Base-by-base conservation (phyloP, 768 basidiomycete species). In the Lactarius indigo region DNA sequence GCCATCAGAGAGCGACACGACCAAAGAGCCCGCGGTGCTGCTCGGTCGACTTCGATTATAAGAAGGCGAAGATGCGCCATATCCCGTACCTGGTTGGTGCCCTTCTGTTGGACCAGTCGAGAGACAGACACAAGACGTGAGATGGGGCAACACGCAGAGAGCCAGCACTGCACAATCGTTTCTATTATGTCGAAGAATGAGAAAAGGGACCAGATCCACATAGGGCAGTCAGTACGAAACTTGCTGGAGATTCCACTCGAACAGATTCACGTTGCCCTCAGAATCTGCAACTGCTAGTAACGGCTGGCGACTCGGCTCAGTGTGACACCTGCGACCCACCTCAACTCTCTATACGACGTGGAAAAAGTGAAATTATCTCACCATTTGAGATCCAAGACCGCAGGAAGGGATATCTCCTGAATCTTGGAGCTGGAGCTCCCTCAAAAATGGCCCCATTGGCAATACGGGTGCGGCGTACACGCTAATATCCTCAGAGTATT, bases 301-400 rank as follows among this genome's bases (percentile, higher is more conserved):
- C 0, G 89, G 81, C 20, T 75, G 69, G 5, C 73, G 74, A 4
- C 79, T 73, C 3, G 74, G 61, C 12, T 77, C 77, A 73, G 79
- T 78, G 75, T 89, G 87, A 71, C 86, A 88, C 90, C 88, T 90
- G 70, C 50, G 57, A 39, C 62, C 31, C 47, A 30, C 50, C 30
- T 57, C 63, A 58, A 57, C 44, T 52, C 7, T 59, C 59, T 15
- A 52, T 26, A 28, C 26, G 13, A 26, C 42, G 18, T 23, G 26
- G 37, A n/a, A 15, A 56, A 35, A 23, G 12, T 8, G 18, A 30
- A 35, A 5, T 2, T 23, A 4, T 23, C 18, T 71, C 73, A 95
- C 97, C 97, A 99, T 82, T 98, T 98, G 84, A 94, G 87, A 75
- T 99, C 97, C 30, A 90, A 82, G 33, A 99, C 84, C 9, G 94